Base-by-base conservation (phyloP, 1,139 yeast species). In the Geotrichum aggregatum region DNA sequence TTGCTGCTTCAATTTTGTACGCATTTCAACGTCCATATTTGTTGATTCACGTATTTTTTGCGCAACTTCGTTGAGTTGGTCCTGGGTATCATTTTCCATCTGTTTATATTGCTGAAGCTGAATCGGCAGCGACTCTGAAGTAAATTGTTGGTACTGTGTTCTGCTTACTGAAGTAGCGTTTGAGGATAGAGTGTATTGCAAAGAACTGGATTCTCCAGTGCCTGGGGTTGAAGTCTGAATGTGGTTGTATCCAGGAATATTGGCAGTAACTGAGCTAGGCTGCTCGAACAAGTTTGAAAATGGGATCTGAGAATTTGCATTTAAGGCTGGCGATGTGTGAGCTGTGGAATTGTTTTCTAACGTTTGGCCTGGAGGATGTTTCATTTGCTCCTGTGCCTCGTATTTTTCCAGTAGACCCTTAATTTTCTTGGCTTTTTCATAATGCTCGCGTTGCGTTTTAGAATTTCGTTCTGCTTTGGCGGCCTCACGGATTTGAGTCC, bases 51-150 rank as follows among this genome's bases (percentile, higher is more conserved):
- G 56, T 28, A 61, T 46, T n/a, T 57, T 52, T 13, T 49, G 48
- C 51, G 61, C 64, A 3, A 61, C 47, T 14, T 54, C 52, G 21
- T 57, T 60, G 22, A 62, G 49, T 45, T 60, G 61, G 18, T 45
- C 55, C 22, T 59, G 44, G 10, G 41, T 36, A 21, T 54, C 54
- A 26, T 44, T 47, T 40, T 50, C 54, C 8, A 50, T 31, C 16
- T 40, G 43, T 22, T 50, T 50, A 33, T 24, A 50, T 16, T 35
- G 47, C 19, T 41, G 34, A 21, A 50, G 49, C 36, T 50, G 54
- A 22, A 39, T n/a, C 2, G 49, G n/a, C 2, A 46, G 49, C 6
- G 47, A 14, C 30, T 50, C 50, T 4, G 46, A 30, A 6, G 44
- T 24, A 10, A 16, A 34, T 7, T 44, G 49, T 18, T 46, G 44